Conservation (phyloP, 2,329 filamentous ascomycete genomes). For the Aspergillus intermedius region DNA sequence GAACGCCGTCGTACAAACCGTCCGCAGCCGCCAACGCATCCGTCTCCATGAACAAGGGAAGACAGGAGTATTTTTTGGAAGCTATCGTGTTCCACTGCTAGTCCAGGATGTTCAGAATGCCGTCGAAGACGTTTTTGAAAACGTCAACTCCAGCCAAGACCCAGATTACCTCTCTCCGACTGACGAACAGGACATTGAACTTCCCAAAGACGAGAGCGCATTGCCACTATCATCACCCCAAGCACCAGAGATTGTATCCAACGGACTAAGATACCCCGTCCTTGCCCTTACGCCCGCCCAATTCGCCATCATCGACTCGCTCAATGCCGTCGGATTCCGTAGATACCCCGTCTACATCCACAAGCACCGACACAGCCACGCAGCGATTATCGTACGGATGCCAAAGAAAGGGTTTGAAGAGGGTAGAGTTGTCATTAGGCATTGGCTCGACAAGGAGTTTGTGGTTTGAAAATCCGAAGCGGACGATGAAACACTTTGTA, state of each 20-base stretch:
- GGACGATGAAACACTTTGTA: too few relatives aligned
- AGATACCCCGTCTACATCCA: constrained; percentile 51
- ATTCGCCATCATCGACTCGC: constrained; percentile 73
- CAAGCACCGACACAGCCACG: constrained; percentile 73
- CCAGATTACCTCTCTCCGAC: constrained; percentile 62
- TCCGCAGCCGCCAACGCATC: constrained; percentile 68
- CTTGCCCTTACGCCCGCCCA: constrained; percentile 73
- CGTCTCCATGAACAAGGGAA: constrained; percentile 66
- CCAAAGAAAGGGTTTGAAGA: constrained; percentile 64
- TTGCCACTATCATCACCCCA: background rate
- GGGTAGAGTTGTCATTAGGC: constrained; percentile 67
- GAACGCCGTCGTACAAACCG: constrained; percentile 70
- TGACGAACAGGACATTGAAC: constrained; percentile 34
- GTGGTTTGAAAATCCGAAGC: constrained; percentile 40
- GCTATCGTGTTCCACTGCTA: constrained; percentile 66
- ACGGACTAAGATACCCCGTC: constrained; percentile 45
- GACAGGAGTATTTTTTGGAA: constrained; percentile 59
- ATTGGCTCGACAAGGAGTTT: constrained; percentile 77
- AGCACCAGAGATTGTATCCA: background rate
- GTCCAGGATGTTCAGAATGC: constrained; percentile 68
- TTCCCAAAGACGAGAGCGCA: constrained; percentile 7
- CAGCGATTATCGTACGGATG: constrained; percentile 77
- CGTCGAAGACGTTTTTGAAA: constrained; percentile 72
- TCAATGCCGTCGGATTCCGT: constrained; percentile 58
- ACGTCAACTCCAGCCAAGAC: constrained; percentile 60